phyloP scores from a whole-genome alignment of 2,329 filamentous ascomycete species.

The Beauveria scarabaeidicola region DNA sequence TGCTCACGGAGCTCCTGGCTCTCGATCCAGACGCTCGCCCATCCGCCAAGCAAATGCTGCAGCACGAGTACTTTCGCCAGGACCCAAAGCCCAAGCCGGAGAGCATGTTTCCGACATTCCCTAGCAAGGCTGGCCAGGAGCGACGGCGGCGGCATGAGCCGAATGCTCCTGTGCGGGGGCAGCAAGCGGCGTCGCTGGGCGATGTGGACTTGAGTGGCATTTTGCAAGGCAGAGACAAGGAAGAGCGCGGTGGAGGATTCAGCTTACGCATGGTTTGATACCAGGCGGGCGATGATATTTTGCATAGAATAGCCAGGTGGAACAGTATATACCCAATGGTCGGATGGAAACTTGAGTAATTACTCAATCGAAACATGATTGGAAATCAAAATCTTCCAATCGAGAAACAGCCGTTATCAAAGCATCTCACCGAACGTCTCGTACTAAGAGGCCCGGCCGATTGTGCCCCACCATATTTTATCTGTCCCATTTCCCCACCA shows the following conservation, averaged over 20 bases:
- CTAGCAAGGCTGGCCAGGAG: slow-evolving; percentile 89
- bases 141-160: slow-evolving; percentile 64
- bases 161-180: slow-evolving; percentile 72
- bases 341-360: neutral
- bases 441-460: neutral
- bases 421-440: neutral
- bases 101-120: slow-evolving; percentile 94
- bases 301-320: neutral
- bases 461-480: slow-evolving; percentile 5
- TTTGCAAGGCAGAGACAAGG: slow-evolving; percentile 57
- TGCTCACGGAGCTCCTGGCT: slow-evolving; percentile 62
- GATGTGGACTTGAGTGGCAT: slow-evolving; percentile 61
- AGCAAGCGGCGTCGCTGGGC: slow-evolving; percentile 48
- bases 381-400: neutral
- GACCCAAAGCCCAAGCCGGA: slow-evolving; percentile 84
- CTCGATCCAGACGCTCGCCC: slow-evolving; percentile 68
- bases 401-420: neutral
- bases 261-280: slow-evolving; percentile 50
- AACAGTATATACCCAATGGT: slow-evolving; percentile 4
- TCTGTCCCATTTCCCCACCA: neutral
- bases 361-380: neutral
- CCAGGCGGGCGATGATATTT: neutral
- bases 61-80: slow-evolving; percentile 78
- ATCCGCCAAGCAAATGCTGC: slow-evolving; percentile 62
- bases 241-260: slow-evolving; percentile 58